Percentiles rank a stretch among this genome's conserved stretches.
phyloP scores from a whole-genome alignment of 345 rosid genomes.

The Cardamine chenopodiifolia region DNA sequence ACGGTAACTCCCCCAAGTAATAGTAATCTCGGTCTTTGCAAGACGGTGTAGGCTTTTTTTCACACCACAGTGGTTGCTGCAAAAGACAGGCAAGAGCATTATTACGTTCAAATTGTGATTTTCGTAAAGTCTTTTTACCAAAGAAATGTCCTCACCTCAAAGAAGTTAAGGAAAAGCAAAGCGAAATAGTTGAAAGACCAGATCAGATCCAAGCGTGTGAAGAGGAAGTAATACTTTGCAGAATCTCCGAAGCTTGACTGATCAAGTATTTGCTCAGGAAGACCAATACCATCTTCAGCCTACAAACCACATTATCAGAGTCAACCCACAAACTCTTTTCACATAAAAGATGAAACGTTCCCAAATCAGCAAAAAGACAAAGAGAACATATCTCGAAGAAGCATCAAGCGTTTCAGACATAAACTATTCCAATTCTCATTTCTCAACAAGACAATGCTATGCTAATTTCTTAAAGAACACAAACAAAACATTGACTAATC shows the following conservation, averaged over 20 bases:
- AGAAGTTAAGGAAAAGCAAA: conserved; percentile 67
- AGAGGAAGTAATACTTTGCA: conserved; percentile 68
- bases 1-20: conserved; percentile 90
- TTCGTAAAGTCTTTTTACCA: not conserved
- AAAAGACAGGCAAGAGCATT: conserved; percentile 22
- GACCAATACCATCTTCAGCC: conserved; percentile 96
- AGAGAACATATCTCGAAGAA: not conserved
- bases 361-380: conserved; percentile 14
- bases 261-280: conserved; percentile 87
- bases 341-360: not conserved
- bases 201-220: conserved; percentile 58
- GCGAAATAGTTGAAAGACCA: conserved; percentile 95
- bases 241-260: conserved; percentile 63
- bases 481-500: not conserved
- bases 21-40: conserved; percentile 75
- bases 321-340: conserved; percentile 2
- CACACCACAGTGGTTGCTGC: conserved; percentile 96
- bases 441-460: not conserved
- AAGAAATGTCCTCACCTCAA: conserved; percentile 64
- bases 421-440: not conserved
- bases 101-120: not conserved
- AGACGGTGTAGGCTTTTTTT: conserved; percentile 47
- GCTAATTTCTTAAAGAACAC: not conserved
- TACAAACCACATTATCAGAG: conserved; percentile 37
- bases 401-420: conserved; percentile 2